Conservation (phyloP, 345 rosid genomes). For the Ceriops tagal region DNA sequence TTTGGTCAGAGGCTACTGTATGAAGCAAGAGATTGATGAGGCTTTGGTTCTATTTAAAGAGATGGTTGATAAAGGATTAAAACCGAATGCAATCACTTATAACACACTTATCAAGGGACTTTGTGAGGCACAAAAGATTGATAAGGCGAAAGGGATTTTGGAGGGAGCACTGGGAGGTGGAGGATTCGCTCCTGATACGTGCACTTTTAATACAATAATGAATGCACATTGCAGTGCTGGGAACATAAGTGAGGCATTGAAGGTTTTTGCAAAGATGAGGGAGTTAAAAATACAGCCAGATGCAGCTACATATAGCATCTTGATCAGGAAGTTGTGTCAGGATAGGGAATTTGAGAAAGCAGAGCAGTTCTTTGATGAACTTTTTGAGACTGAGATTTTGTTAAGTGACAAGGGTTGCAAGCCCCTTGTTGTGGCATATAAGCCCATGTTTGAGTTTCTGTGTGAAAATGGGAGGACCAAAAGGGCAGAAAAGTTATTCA, state of each 20-base stretch:
- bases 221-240: slow-evolving; percentile 59
- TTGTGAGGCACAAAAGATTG: slow-evolving; percentile 54
- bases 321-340: slow-evolving; percentile 60
- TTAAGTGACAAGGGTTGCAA: slow-evolving; percentile 45
- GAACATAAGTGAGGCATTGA: slow-evolving; percentile 53
- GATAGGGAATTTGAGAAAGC: slow-evolving; percentile 56
- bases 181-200: slow-evolving; percentile 35
- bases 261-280: slow-evolving; percentile 50
- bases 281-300: slow-evolving; percentile 51
- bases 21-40: slow-evolving; percentile 54
- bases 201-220: slow-evolving; percentile 63
- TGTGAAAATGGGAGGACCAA: slow-evolving; percentile 63
- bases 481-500: slow-evolving; percentile 63
- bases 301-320: slow-evolving; percentile 74
- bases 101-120: slow-evolving; percentile 63
- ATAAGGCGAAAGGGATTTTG: slow-evolving; percentile 51
- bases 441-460: slow-evolving; percentile 60
- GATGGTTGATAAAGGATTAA: slow-evolving; percentile 47
- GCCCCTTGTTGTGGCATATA: slow-evolving; percentile 78
- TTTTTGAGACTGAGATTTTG: slow-evolving; percentile 46
- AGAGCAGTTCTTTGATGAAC: slow-evolving; percentile 58
- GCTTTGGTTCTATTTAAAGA: slow-evolving; percentile 56
- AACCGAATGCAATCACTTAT: slow-evolving; percentile 37
- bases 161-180: slow-evolving; percentile 28
- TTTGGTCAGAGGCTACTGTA: slow-evolving; percentile 71